Conservation (phyloP, 2,329 filamentous ascomycete species). For the Eutypa lata region DNA sequence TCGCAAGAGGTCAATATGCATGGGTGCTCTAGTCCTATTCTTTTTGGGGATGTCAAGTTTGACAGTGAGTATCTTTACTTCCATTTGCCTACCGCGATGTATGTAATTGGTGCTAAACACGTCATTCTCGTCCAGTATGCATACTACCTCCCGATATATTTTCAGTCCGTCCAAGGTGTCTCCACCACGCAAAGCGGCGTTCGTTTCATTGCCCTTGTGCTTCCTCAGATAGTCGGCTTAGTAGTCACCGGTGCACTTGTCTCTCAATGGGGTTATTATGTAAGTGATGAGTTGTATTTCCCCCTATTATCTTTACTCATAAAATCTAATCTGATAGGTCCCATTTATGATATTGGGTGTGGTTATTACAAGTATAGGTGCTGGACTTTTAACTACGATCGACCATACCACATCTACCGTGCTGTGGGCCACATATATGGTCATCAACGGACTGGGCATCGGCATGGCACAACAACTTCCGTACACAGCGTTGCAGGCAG, state of each 20-base stretch:
- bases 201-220: constrained; percentile 5
- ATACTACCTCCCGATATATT: constrained; percentile 13
- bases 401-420: background rate
- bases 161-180: constrained; percentile 9
- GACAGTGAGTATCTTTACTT: background rate
- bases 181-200: constrained; percentile 8
- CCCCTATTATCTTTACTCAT: background rate
- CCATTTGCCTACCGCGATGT: background rate
- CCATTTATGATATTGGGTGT: constrained; percentile 11
- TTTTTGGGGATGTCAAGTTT: background rate
- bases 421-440: constrained; percentile 8
- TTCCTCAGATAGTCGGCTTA: constrained; percentile 4
- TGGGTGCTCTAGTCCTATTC: constrained; percentile 5
- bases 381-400: constrained; percentile 9
- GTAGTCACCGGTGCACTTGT: constrained; percentile 6
- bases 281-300: background rate
- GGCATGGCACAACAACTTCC: constrained; percentile 10
- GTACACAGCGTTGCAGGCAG: constrained; percentile 8
- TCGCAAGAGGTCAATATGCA: constrained; percentile 6
- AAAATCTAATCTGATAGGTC: constrained; percentile 1
- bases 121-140: constrained; percentile 8
- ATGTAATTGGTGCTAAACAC: background rate
- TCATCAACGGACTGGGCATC: constrained; percentile 8
- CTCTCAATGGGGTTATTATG: constrained; percentile 12
- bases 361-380: constrained; percentile 1